Conservation (phyloP, 805 yeast genomes). For the Suhomyces prunicola region DNA sequence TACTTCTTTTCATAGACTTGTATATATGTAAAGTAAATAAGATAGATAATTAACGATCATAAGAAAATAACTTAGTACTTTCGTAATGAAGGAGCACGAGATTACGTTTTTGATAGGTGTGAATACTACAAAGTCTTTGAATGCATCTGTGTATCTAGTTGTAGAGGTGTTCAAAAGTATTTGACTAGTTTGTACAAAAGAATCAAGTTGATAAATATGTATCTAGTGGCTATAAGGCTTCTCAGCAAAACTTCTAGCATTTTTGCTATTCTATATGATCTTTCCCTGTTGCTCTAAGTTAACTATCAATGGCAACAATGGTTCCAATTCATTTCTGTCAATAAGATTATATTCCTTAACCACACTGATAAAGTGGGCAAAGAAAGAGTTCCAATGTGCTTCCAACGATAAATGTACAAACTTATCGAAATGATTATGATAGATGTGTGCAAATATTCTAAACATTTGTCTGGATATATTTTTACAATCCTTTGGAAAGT, state of each 20-base stretch:
- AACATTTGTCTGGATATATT: conserved; percentile 91
- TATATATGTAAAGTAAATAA: neutral
- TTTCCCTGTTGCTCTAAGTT: conserved; percentile 84
- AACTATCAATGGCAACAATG: conserved; percentile 72
- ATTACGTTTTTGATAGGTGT: neutral
- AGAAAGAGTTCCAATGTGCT: conserved; percentile 97
- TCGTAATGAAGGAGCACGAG: neutral
- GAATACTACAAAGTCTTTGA: neutral
- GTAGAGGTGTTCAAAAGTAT: neutral
- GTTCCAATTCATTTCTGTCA: conserved; percentile 76
- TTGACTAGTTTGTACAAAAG: too few relatives aligned
- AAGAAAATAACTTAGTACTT: too few relatives aligned
- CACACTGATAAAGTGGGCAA: conserved; percentile 90
- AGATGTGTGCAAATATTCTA: conserved; percentile 91
- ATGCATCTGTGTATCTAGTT: neutral
- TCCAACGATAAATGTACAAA: conserved; percentile 88
- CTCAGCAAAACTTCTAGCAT: neutral
- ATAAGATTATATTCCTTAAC: conserved; percentile 79
- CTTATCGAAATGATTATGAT: conserved; percentile 91
- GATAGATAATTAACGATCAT: neutral
- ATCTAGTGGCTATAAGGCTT: neutral
- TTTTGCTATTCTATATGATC: conserved; percentile 39
- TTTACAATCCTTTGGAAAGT: conserved; percentile 75
- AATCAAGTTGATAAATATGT: neutral
- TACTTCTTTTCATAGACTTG: conserved; percentile 62